Base-by-base conservation (phyloP, 108 stramenopile species). In the Fragilaria radians region DNA sequence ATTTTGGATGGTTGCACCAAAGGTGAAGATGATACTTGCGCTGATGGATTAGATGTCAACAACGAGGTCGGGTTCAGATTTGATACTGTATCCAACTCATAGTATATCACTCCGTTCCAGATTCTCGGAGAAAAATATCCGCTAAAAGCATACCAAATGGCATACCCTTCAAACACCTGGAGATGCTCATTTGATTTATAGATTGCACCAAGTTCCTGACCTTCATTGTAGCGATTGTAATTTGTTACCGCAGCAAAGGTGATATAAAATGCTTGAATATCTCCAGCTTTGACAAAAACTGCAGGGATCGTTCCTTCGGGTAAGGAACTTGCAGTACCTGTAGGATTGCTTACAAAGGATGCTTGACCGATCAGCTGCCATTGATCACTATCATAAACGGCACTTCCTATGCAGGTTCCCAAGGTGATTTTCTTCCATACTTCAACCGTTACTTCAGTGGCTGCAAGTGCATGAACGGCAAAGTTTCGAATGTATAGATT, bases 201-300 rank as follows among this genome's bases (percentile, higher is more conserved):
- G 24, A 53, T 5, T 28, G 18, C 28, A 3, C 52, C 52, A n/a
- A 53, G 28, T 5, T 2, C 26, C 18, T 24, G 18, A 1, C 52
- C 52, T 18, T 25, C 18, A n/a, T 24, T 28, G 7, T 53, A 53
- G 3, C 52, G 7, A 5, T 53, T 53, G 7, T 53, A 53, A 28
- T 53, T 53, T n/a, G 52, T 5, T n/a, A 2, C 7, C 1, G 3
- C 5, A 28, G 52, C 18, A 28, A 53, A 53, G 24, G 52, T 53
- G 18, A 53, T 27, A 27, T 53, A 53, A 53, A 53, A 53, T n/a
- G 4, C 52, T 53, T 53, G 52, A n/a, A 18, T 53, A 1, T 25
- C 27, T 3, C 52, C 52, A 3, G 1, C 24, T 28, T 25, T 25
- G 22, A 53, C 52, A 24, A 27, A 3, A 28, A 53, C 52, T 28